Evolutionary conservation across 164 flowering plant species (phyloP).

Genomic region (Tetrastigma voinierianum): DNA sequence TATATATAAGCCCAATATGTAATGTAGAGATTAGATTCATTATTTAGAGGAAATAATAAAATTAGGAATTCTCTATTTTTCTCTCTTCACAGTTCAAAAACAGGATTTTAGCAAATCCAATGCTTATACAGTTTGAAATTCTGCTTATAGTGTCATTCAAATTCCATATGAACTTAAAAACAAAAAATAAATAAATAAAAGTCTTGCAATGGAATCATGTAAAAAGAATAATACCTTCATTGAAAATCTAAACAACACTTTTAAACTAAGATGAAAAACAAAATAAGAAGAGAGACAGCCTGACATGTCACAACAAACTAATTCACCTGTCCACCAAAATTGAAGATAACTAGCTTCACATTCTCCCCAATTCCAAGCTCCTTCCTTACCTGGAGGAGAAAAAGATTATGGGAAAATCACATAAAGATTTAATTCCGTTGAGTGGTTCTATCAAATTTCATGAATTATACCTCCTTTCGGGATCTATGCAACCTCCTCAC

Average conservation of each 20-base stretch:
- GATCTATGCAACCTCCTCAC: conserved; percentile 88
- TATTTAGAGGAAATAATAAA: too few species aligned
- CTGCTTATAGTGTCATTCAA: too few species aligned
- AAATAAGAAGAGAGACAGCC: neutral
- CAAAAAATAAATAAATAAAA: neutral
- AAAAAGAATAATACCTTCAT: too few species aligned
- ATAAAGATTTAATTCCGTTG: neutral
- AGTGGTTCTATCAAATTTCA: neutral
- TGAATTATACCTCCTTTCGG: conserved; percentile 59
- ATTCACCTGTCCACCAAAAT: conserved; percentile 95
- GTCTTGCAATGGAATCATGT: neutral
- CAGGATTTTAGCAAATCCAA: too few species aligned
- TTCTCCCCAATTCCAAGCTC: conserved; percentile 80
- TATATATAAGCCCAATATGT: too few species aligned
- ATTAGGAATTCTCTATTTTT: too few species aligned
- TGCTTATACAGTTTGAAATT: too few species aligned
- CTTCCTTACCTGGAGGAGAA: conserved; percentile 61
- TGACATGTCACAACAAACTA: neutral
- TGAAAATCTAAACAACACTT: neutral
- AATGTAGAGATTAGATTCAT: too few species aligned
- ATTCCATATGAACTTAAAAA: too few species aligned
- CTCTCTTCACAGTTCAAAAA: too few species aligned
- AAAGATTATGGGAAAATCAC: conserved; percentile 2
- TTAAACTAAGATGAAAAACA: neutral
- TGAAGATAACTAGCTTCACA: conserved; percentile 81